phyloP scores from a whole-genome alignment of 2,329 filamentous ascomycete species.

The Trichophyton verrucosum region DNA sequence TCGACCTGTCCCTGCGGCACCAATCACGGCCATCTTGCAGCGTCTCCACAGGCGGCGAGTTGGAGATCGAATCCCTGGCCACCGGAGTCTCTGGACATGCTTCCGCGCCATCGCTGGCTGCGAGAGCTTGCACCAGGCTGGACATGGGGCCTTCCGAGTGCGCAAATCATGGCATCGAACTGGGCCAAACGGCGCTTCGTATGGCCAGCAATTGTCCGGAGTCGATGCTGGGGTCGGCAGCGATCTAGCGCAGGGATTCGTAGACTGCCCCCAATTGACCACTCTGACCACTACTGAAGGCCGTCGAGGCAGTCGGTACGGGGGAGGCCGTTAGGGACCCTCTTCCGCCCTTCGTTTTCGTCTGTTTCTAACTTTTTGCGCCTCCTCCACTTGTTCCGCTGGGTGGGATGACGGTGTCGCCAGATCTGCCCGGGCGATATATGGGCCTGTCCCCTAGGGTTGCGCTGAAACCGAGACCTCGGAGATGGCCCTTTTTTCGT shows the following conservation, averaged over 20 bases:
- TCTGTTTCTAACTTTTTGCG: background rate
- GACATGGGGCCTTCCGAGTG: background rate
- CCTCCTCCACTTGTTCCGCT: slow-evolving; percentile 1
- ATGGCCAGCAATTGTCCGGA: background rate
- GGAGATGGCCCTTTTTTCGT: background rate
- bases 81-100: background rate
- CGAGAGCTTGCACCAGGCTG: background rate
- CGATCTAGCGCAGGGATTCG: background rate
- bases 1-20: background rate
- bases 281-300: background rate
- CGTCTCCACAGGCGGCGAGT: background rate
- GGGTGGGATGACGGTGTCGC: background rate
- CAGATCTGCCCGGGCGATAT: background rate
- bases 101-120: background rate
- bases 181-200: slow-evolving; percentile 1
- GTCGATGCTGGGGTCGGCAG: background rate
- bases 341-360: background rate
- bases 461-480: background rate
- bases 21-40: background rate
- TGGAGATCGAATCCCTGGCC: background rate
- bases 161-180: slow-evolving; percentile 1
- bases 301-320: background rate
- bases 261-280: background rate
- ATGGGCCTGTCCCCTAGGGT: background rate
- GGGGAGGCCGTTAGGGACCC: background rate